Evolutionary conservation across 2,329 filamentous ascomycete species (phyloP), one percentile per base, ranked within the genome.

Genomic region (Nannizziopsis arthrosporioides): DNA sequence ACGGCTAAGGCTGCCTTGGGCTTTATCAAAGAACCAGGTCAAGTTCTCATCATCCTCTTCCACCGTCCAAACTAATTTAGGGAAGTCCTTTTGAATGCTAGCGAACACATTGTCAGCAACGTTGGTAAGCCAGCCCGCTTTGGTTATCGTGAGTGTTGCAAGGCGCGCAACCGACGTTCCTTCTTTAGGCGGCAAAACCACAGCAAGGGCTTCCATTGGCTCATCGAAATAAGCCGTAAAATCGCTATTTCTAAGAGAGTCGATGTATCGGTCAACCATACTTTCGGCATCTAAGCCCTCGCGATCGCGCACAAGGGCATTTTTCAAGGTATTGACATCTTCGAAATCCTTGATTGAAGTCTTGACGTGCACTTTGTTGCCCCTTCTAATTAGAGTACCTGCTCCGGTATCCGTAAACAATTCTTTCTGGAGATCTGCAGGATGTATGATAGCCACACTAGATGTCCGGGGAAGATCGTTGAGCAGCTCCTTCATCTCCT

Each of bases 11-110:
- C 86, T 94, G 49, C 92, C 90, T 57, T 95, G 88, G 8, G 90
- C 84, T 75, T 94, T 94, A 68, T 94, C 89, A 57, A 94, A 93
- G 74, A 96, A 95, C 92, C 90, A 96, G 9, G 87, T 89, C 59
- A 96, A 73, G 65, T 96, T 95, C 75, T 96, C 90, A 59, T 96
- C 89, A 57, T 93, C 84, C 61, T 89, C 84, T 71, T 85, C 90
- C 52, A 95, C 90, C n/a, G 88, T 94, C 90, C 89, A 98, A 54
- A 87, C 84, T 55, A 96, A 75, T 69, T 84, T 87, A 48, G 88
- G 81, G 66, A 89, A 84, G 62, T 95, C 90, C 68, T 94, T 93
- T 75, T 90, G 93, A 65, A 96, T 85, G 53, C 85, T 84, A 54
- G 84, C 80, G 66, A 96, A 94, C 50, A 96, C 85, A 61, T 96